Percentiles rank a stretch among this genome's conserved stretches.
phyloP scores from a whole-genome alignment of 805 yeast genomes.

The Candida boidinii region DNA sequence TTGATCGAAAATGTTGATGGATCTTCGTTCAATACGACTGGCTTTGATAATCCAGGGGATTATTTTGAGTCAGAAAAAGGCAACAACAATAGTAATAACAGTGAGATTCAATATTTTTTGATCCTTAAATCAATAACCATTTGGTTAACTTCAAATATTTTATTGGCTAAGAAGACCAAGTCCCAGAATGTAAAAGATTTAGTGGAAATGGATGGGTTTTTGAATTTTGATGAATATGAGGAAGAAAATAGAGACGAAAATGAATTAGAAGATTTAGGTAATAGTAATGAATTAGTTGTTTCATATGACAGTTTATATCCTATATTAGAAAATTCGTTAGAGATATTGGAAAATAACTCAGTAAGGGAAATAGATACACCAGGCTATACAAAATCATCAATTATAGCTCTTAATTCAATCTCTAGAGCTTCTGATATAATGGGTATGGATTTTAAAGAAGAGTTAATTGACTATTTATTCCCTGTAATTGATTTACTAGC shows the following conservation, averaged over 20 bases:
- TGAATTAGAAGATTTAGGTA: background rate
- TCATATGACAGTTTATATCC: constrained; percentile 19
- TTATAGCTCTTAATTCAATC: constrained; percentile 38
- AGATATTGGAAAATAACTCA: constrained; percentile 29
- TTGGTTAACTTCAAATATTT: constrained; percentile 31
- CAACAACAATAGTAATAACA: background rate
- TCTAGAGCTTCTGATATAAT: constrained; percentile 21
- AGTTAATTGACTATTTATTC: constrained; percentile 62
- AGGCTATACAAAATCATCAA: constrained; percentile 7
- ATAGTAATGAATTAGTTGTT: background rate
- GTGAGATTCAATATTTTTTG: constrained; percentile 4
- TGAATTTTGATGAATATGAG: constrained; percentile 18
- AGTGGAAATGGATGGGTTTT: constrained; percentile 13
- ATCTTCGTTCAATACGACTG: background rate
- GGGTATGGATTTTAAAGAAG: constrained; percentile 35
- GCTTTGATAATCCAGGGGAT: constrained; percentile 6
- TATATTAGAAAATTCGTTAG: constrained; percentile 32
- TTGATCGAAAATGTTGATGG: too few species aligned
- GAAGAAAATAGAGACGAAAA: constrained; percentile 7
- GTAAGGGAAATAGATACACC: constrained; percentile 3
- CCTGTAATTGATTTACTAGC: constrained; percentile 71
- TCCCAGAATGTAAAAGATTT: background rate
- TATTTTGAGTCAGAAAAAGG: constrained; percentile 2
- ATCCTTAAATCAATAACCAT: constrained; percentile 20
- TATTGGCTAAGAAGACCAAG: too few species aligned